phyloP scores from a whole-genome alignment of 2,329 filamentous ascomycete species.

The Ophiocordyceps camponoti-rufipedis region DNA sequence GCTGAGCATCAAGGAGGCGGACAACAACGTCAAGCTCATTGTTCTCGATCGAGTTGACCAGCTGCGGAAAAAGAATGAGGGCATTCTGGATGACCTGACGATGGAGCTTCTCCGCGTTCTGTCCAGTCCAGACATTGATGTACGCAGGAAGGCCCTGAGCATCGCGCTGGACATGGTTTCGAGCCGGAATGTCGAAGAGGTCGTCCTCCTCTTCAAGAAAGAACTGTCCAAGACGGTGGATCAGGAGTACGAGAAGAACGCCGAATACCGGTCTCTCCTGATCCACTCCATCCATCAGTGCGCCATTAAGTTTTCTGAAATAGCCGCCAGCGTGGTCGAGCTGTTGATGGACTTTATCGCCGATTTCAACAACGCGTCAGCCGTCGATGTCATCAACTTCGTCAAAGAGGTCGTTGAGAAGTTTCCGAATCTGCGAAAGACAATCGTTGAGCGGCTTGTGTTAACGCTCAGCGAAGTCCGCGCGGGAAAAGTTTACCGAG shows the following conservation, averaged over 20 bases:
- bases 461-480: slow-evolving; percentile 84
- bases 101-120: slow-evolving; percentile 96
- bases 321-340: slow-evolving; percentile 89
- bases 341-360: slow-evolving; percentile 98
- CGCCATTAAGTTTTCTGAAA: slow-evolving; percentile 97
- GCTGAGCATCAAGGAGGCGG: slow-evolving; percentile 88
- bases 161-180: slow-evolving; percentile 96
- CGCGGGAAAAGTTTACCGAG: slow-evolving; percentile 91
- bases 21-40: slow-evolving; percentile 98
- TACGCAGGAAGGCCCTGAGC: slow-evolving; percentile 74
- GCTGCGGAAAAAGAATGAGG: slow-evolving; percentile 71
- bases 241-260: slow-evolving; percentile 97
- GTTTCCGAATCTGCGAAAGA: slow-evolving; percentile 74
- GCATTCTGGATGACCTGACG: slow-evolving; percentile 77
- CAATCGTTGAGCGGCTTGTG: slow-evolving; percentile 77
- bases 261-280: slow-evolving; percentile 81
- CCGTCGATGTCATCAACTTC: slow-evolving; percentile 94
- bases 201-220: slow-evolving; percentile 90
- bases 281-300: slow-evolving; percentile 97
- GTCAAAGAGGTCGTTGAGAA: slow-evolving; percentile 98
- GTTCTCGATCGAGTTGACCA: slow-evolving; percentile 88
- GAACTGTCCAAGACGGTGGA: slow-evolving; percentile 95
- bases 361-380: slow-evolving; percentile 93
- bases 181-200: slow-evolving; percentile 96
- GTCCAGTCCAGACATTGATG: slow-evolving; percentile 89